Conservation (phyloP, 129 eudicot species). For the Tanacetum coccineum region DNA sequence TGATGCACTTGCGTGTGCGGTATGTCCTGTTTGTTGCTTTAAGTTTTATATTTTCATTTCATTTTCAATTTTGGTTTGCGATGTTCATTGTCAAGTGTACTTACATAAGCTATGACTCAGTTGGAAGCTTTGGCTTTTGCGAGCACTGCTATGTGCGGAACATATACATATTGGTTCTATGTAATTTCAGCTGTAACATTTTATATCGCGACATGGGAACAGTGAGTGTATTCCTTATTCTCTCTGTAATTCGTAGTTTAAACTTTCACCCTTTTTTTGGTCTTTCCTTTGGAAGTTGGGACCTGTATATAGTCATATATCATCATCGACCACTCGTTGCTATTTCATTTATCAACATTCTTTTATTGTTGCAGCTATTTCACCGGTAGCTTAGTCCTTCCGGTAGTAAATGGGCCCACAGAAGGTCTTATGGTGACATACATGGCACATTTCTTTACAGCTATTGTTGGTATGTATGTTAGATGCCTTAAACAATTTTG, state of each 20-base stretch:
- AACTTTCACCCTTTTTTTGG: not conserved
- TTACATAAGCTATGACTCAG: slow-evolving; percentile 31
- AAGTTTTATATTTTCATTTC: not conserved
- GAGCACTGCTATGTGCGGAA: slow-evolving; percentile 83
- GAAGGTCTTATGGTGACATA: slow-evolving; percentile 30
- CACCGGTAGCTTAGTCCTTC: slow-evolving; percentile 74
- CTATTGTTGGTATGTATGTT: slow-evolving; percentile 52
- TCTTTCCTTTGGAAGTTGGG: not conserved
- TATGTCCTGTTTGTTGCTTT: slow-evolving; percentile 8
- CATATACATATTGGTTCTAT: slow-evolving; percentile 73
- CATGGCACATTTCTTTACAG: slow-evolving; percentile 56
- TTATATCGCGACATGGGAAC: slow-evolving; percentile 77
- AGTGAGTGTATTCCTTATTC: slow-evolving; percentile 39
- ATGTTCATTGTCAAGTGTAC: not conserved
- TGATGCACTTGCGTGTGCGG: slow-evolving; percentile 20
- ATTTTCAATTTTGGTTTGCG: not conserved
- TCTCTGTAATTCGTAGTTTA: not conserved
- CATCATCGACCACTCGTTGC: not conserved
- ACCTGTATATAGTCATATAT: not conserved
- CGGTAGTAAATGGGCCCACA: slow-evolving; percentile 26
- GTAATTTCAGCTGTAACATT: slow-evolving; percentile 83
- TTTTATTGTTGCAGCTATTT: slow-evolving; percentile 51
- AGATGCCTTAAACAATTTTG: not conserved
- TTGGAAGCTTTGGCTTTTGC: slow-evolving; percentile 82
- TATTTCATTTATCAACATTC: not conserved